These are phyloP conservation scores for Lactifluus piperatus DNA, from an alignment of 768 basidiomycete genomes.

Conservation along the genomic window DNA sequence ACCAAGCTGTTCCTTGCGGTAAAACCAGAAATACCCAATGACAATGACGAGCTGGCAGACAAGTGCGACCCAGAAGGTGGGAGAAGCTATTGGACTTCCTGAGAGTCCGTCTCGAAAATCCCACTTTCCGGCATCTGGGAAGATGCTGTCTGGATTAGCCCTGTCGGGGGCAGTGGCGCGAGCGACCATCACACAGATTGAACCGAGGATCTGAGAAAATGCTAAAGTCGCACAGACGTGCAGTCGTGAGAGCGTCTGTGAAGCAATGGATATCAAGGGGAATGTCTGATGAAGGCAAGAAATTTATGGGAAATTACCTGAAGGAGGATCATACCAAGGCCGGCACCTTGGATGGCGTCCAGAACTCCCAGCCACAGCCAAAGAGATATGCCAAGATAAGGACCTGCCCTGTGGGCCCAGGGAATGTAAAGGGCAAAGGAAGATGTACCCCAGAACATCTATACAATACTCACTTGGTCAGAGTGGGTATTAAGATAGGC, in stretches of 20 bases:
- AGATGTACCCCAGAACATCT: constrained; percentile 95
- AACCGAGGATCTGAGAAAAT: constrained; percentile 84
- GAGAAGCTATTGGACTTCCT: constrained; percentile 75
- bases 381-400: constrained; percentile 81
- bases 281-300: not conserved
- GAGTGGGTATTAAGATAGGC: not conserved
- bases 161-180: constrained; percentile 83
- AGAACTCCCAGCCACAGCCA: constrained; percentile 96
- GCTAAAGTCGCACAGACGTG: constrained; percentile 93
- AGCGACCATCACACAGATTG: constrained; percentile 86
- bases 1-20: constrained; percentile 90
- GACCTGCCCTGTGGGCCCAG: constrained; percentile 83
- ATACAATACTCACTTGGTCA: not conserved
- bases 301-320: constrained; percentile 32
- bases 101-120: constrained; percentile 55
- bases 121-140: constrained; percentile 90
- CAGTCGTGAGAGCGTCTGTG: constrained; percentile 76
- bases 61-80: constrained; percentile 84
- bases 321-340: constrained; percentile 83
- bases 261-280: not conserved
- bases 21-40: constrained; percentile 93
- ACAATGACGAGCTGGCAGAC: constrained; percentile 78
- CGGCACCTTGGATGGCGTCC: constrained; percentile 91
- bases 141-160: constrained; percentile 82
- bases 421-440: constrained; percentile 89